Evolutionary conservation across 2,329 filamentous ascomycete species (phyloP).

Genomic region (Hymenoscyphus repandus): DNA sequence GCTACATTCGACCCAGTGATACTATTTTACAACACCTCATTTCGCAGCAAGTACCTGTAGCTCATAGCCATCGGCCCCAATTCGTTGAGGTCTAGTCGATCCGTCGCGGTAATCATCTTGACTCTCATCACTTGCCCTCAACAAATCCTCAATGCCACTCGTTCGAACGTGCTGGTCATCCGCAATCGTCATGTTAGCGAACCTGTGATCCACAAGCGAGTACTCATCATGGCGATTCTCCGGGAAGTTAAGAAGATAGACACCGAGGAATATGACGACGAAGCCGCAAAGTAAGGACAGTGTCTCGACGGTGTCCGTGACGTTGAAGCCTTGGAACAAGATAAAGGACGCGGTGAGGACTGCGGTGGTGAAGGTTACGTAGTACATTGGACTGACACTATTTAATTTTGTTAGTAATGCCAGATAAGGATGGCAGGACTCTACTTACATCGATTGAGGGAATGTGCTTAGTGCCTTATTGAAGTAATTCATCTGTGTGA

Average conservation of each 20-base stretch:
- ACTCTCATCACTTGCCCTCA: too few species aligned
- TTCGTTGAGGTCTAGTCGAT: too few species aligned
- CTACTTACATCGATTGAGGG: constrained; percentile 85
- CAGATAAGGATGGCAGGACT: neutral
- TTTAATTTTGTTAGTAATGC: constrained; percentile 7
- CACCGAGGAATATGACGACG: constrained; percentile 83
- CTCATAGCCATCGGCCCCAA: too few species aligned
- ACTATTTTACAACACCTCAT: too few species aligned
- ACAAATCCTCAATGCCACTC: too few species aligned
- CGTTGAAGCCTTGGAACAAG: constrained; percentile 94
- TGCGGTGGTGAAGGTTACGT: constrained; percentile 93
- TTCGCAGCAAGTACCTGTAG: too few species aligned
- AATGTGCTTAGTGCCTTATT: constrained; percentile 98
- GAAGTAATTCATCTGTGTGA: constrained; percentile 99
- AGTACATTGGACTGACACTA: constrained; percentile 76
- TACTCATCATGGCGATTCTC: neutral
- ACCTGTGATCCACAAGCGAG: too few species aligned
- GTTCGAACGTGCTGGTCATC: too few species aligned
- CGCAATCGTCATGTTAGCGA: too few species aligned
- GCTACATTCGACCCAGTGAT: too few species aligned
- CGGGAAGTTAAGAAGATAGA: neutral
- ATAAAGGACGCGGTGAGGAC: constrained; percentile 94
- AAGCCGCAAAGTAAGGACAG: constrained; percentile 90
- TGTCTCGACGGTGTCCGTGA: constrained; percentile 83
- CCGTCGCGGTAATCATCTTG: too few species aligned